These are phyloP conservation scores for Marchantia paleacea DNA, from an alignment of 225 moss, liverwort and hornwort genomes.

Conservation along the genomic window DNA sequence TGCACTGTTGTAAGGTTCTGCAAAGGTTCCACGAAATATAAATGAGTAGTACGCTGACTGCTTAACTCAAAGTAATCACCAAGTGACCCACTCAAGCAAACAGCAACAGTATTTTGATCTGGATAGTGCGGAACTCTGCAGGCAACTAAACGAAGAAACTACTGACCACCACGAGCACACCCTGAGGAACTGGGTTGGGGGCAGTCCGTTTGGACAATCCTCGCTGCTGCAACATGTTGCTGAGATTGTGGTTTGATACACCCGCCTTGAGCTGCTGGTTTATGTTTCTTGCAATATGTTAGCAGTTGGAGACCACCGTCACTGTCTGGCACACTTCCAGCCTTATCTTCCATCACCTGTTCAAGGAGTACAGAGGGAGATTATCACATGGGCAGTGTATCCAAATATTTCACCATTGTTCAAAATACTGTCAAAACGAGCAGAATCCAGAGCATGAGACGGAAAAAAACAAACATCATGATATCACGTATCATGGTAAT, in stretches of 20 bases:
- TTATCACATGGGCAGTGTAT: neutral
- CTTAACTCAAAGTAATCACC: neutral
- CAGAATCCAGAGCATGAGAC: too few relatives aligned
- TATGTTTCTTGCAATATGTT: conserved; percentile 86
- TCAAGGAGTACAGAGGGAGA: neutral
- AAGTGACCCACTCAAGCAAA: too few relatives aligned
- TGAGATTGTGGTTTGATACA: conserved; percentile 45
- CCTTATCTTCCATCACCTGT: conserved; percentile 46
- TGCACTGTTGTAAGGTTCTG: conserved; percentile 83
- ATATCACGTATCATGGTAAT: neutral
- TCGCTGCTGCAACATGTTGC: conserved; percentile 32
- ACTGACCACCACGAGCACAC: conserved; percentile 70
- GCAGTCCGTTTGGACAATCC: conserved; percentile 50
- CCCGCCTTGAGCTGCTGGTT: conserved; percentile 38
- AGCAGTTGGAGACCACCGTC: conserved; percentile 78
- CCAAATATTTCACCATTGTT: too few relatives aligned
- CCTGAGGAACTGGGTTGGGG: conserved; percentile 71
- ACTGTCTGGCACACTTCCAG: conserved; percentile 30
- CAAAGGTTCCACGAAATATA: neutral
- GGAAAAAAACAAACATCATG: too few relatives aligned
- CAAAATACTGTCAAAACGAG: too few relatives aligned
- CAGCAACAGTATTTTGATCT: too few relatives aligned
- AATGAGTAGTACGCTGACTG: too few relatives aligned
- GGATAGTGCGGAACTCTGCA: neutral
- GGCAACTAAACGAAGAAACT: neutral